phyloP scores from a whole-genome alignment of 768 basidiomycete genomes.

The Tephrocybe sp. region DNA sequence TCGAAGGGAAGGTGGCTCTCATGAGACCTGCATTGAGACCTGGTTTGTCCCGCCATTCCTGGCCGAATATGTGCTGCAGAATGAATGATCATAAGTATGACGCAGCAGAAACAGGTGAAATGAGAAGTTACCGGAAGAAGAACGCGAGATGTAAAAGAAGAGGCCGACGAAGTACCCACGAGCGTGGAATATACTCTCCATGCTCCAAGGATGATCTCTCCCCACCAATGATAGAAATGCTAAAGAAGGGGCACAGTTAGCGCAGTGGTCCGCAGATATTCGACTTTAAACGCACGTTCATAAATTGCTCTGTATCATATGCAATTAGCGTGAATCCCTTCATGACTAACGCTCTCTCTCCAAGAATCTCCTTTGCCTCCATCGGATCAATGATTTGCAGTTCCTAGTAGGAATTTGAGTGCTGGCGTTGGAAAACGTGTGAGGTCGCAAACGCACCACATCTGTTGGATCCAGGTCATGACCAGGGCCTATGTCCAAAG shows the following conservation, averaged over 20 bases:
- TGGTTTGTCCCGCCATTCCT: conserved; percentile 21
- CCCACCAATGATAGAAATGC: conserved; percentile 28
- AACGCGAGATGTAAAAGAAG: conserved; percentile 16
- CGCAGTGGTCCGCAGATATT: not conserved
- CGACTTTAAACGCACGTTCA: conserved; percentile 12
- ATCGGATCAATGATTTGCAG: conserved; percentile 15
- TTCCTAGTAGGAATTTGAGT: conserved; percentile 9
- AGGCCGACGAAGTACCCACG: not conserved
- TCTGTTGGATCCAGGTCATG: conserved; percentile 27
- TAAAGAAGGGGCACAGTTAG: not conserved
- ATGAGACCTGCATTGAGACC: conserved; percentile 47
- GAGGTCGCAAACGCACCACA: conserved; percentile 14
- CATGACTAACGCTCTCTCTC: conserved; percentile 14
- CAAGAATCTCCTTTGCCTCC: conserved; percentile 16
- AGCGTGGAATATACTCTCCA: conserved; percentile 21
- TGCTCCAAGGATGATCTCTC: conserved; percentile 22
- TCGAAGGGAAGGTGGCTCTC: conserved; percentile 59
- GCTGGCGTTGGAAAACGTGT: no score
- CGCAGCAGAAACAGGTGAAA: not conserved
- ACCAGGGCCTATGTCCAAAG: conserved; percentile 21
- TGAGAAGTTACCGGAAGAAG: conserved; percentile 18
- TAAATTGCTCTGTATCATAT: conserved; percentile 23
- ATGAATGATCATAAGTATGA: not conserved
- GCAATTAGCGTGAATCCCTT: conserved; percentile 18
- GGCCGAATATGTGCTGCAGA: conserved; percentile 15